Evolutionary conservation across 257 asterid genomes (phyloP), one percentile per base, ranked within the genome.

Genomic region (Anisodus acutangulus): DNA sequence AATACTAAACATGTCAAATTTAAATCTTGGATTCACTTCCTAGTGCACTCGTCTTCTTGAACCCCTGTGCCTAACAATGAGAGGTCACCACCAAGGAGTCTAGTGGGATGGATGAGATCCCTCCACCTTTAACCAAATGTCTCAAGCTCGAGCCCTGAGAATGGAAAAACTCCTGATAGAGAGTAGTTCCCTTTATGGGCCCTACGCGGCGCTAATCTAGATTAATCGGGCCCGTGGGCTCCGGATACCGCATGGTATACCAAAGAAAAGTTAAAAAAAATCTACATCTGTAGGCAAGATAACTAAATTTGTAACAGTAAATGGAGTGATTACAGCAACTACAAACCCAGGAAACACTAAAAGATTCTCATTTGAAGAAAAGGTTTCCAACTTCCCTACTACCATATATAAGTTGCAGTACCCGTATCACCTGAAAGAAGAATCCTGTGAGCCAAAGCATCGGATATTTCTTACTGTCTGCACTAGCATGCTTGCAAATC

Each of bases 31-130:
- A 37, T 37, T 67, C 76, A 68, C 22, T 68, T 66, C 72, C 16
- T 35, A 67, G 53, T 6, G 26, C 78, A 68, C 53, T 16, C 26
- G 3, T 68, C 78, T 12, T 66, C 72, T 68, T 37, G 45, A 68
- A 68, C 78, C 78, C 78, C n/a, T 39, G 5, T 68, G 11, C 78
- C 78, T 68, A 68, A 68, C 78, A 68, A 68, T 37, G 22, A 68
- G 53, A 68, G 39, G 78, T 68, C 53, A 39, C 26, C 12, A 68
- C 12, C 76, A 68, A 68, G 51, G 26, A 67, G 47, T 5, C 12
- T 9, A 13, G 53, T 68, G 22, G 53, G 53, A 68, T 68, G 51
- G 5, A 68, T 68, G 26, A 68, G 53, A 15, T 37, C 53, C 78
- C 78, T 37, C 51, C 47, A 37, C 13, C 74, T 51, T 68, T 55